phyloP scores from a whole-genome alignment of 2,329 filamentous ascomycete species.

The Sclerotinia borealis region DNA sequence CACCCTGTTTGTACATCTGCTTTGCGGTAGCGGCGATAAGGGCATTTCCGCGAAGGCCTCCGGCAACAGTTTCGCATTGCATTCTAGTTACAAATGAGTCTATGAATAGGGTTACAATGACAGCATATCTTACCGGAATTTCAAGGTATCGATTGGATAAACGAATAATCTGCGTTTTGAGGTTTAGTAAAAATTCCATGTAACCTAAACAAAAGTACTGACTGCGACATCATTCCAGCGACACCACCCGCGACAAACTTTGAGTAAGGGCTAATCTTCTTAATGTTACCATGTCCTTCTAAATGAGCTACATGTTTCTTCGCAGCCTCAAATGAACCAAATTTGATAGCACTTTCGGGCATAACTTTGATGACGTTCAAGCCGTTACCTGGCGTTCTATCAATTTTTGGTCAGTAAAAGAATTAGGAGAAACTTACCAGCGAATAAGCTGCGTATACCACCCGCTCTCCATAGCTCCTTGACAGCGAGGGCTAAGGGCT shows the following conservation, averaged over 20 bases:
- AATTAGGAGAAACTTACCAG: constrained; percentile 53
- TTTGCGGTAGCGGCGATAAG: constrained; percentile 76
- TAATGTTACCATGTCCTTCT: constrained; percentile 81
- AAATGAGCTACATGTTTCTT: constrained; percentile 80
- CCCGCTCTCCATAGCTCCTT: constrained; percentile 79
- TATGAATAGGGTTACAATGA: background rate
- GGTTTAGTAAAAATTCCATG: constrained; percentile 14
- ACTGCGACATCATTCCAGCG: constrained; percentile 92
- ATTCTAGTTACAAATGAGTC: constrained; percentile 41
- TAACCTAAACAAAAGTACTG: constrained; percentile 33
- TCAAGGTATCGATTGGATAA: constrained; percentile 53
- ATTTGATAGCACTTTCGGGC: constrained; percentile 97
- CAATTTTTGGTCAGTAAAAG: background rate
- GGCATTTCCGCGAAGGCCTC: constrained; percentile 74
- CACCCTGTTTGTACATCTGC: constrained; percentile 79
- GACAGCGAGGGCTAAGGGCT: constrained; percentile 66
- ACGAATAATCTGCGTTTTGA: constrained; percentile 62
- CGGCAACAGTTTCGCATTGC: constrained; percentile 89
- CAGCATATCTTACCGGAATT: constrained; percentile 45
- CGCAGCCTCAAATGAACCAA: constrained; percentile 92
- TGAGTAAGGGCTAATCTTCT: constrained; percentile 71
- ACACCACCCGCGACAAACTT: constrained; percentile 88
- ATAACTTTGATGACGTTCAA: constrained; percentile 97
- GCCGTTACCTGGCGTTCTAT: constrained; percentile 65
- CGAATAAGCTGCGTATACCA: constrained; percentile 84